Percentiles rank a stretch among this genome's conserved stretches.
Evolutionary conservation across 441 rosid genomes (phyloP).

Genomic region (Pelargonium myrrhifolium): DNA sequence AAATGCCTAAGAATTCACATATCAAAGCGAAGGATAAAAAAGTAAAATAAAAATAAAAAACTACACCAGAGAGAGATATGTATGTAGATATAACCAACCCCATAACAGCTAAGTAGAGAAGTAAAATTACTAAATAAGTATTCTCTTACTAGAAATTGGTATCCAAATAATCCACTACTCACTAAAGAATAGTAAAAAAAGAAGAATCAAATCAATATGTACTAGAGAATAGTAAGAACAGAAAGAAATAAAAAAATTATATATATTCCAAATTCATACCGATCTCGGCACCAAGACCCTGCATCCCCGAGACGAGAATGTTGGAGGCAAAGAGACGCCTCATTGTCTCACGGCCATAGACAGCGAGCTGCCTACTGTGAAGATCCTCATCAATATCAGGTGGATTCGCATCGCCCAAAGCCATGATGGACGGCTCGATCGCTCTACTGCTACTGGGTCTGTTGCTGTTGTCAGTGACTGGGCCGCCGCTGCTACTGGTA

Average conservation of each 20-base stretch:
- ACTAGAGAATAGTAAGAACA: not conserved
- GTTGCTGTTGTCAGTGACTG: constrained; percentile 12
- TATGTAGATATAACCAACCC: too few species aligned
- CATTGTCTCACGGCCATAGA: constrained; percentile 92
- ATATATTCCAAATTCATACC: constrained; percentile 31
- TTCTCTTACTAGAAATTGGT: too few species aligned
- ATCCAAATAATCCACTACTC: too few species aligned
- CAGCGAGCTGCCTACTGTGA: constrained; percentile 92
- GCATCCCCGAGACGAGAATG: constrained; percentile 78
- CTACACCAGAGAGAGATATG: too few species aligned
- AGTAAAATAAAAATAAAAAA: too few species aligned
- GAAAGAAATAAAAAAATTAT: not conserved
- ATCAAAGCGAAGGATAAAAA: too few species aligned
- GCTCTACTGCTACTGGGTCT: constrained; percentile 15
- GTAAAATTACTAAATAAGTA: too few species aligned
- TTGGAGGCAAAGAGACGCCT: constrained; percentile 73
- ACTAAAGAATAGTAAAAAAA: not conserved
- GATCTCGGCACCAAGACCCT: constrained; percentile 85
- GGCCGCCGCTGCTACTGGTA: constrained; percentile 11
- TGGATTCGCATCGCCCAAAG: constrained; percentile 51
- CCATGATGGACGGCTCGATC: constrained; percentile 41
- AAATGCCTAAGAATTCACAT: too few species aligned
- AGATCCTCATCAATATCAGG: constrained; percentile 86
- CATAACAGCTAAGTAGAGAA: too few species aligned
- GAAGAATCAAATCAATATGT: not conserved